A percentile compares a stretch with the other conserved stretches of the same genome.
phyloP scores from a whole-genome alignment of 805 yeast genomes.

The Starmerella ratchasimensis region DNA sequence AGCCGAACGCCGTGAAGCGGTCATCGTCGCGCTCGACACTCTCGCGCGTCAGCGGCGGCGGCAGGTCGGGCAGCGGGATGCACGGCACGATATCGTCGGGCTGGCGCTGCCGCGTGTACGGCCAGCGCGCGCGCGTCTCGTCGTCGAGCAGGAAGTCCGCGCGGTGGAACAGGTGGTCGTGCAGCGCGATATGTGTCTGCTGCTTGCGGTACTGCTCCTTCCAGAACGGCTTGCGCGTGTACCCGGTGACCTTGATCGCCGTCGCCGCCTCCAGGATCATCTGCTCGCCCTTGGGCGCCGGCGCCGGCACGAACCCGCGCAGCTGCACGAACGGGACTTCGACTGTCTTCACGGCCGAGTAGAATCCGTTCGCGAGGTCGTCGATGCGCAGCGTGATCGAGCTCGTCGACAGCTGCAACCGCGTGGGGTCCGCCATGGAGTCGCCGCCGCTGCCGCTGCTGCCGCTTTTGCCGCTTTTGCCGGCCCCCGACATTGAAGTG shows the following conservation, averaged over 20 bases:
- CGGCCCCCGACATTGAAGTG: too few relatives aligned
- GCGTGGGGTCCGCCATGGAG: background rate
- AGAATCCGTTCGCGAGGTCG: conserved; percentile 58
- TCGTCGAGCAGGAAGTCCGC: conserved; percentile 47
- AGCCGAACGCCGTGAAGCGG: background rate
- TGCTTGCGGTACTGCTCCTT: conserved; percentile 39
- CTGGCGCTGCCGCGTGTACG: conserved; percentile 1
- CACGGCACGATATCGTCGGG: conserved; percentile 6
- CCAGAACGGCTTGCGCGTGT: conserved; percentile 40
- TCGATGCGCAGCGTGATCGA: conserved; percentile 34
- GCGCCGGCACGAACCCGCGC: conserved; percentile 17
- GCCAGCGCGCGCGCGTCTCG: conserved; percentile 6
- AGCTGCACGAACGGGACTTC: conserved; percentile 36
- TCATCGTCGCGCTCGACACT: background rate
- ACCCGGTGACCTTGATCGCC: conserved; percentile 44
- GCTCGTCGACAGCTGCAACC: conserved; percentile 21
- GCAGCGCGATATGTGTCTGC: conserved; percentile 46
- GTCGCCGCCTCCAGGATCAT: conserved; percentile 34
- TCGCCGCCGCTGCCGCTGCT: too few relatives aligned
- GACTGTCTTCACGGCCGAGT: conserved; percentile 41
- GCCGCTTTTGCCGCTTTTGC: background rate
- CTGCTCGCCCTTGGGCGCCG: conserved; percentile 10
- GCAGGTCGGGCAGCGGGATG: conserved; percentile 10
- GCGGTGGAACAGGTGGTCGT: conserved; percentile 78
- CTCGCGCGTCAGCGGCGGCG: conserved; percentile 13